These are phyloP conservation scores for Naganishia albida DNA, from an alignment of 1,284 basidiomycete species.

Conservation along the genomic window DNA sequence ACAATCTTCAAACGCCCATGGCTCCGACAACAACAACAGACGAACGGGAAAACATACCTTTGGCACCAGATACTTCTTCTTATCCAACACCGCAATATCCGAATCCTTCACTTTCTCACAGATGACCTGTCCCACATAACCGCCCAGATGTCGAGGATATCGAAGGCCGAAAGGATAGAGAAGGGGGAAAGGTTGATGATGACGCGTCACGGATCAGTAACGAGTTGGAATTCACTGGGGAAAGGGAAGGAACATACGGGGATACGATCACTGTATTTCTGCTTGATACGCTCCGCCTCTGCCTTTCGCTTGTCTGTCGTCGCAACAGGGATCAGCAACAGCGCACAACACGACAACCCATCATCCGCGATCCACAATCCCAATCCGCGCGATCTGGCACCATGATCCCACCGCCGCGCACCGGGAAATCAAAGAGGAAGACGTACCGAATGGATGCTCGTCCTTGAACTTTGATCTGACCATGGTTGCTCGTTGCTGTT, in stretches of 20 bases:
- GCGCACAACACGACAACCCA: slow-evolving; percentile 10
- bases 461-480: slow-evolving; percentile 99
- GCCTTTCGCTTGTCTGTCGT: slow-evolving; percentile 92
- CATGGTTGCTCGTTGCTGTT: slow-evolving; percentile 37
- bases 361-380: too few species aligned
- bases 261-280: slow-evolving; percentile 98
- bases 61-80: slow-evolving; percentile 99
- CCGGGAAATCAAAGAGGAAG: too few species aligned
- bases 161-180: background rate
- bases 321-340: slow-evolving; percentile 35
- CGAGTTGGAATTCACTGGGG: background rate
- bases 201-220: background rate
- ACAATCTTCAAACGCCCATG: background rate
- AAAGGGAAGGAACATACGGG: slow-evolving; percentile 65
- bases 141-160: background rate
- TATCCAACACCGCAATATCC: slow-evolving; percentile 99
- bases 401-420: too few species aligned
- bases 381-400: too few species aligned
- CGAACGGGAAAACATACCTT: slow-evolving; percentile 62
- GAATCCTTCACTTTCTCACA: slow-evolving; percentile 99
- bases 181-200: background rate
- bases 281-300: slow-evolving; percentile 78
- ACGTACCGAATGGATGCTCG: slow-evolving; percentile 95
- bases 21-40: background rate
- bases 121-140: slow-evolving; percentile 71